Evolutionary conservation across 106 monocot genomes (phyloP).

Genomic region (Apostasia ramifera): DNA sequence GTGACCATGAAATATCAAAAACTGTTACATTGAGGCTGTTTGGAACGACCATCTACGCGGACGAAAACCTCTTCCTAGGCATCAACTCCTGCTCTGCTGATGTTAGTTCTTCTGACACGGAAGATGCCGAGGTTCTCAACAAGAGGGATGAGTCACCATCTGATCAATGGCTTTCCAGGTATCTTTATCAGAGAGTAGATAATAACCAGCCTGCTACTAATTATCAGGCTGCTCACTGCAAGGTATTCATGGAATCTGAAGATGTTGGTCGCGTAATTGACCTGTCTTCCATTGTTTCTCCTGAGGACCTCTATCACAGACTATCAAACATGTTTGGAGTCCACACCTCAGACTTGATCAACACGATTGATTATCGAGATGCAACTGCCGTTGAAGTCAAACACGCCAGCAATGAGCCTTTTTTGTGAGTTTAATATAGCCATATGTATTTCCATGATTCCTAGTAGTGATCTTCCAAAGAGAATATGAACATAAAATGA

Average conservation of each 20-base stretch:
- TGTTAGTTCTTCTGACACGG: conserved; percentile 12
- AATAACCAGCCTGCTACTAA: background rate
- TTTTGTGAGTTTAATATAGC: conserved; percentile 20
- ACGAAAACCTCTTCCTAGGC: conserved; percentile 20
- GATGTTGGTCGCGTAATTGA: conserved; percentile 34
- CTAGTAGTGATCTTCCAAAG: too few relatives aligned
- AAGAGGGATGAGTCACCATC: background rate
- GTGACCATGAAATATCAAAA: conserved; percentile 4
- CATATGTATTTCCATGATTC: background rate
- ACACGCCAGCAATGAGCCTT: conserved; percentile 36
- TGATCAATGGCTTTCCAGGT: background rate
- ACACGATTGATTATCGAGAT: conserved; percentile 20
- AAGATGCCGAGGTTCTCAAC: conserved; percentile 5
- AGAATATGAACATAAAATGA: too few relatives aligned
- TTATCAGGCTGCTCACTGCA: conserved; percentile 26
- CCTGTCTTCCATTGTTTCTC: conserved; percentile 20
- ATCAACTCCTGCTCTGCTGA: conserved; percentile 10
- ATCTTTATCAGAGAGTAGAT: background rate
- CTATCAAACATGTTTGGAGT: conserved; percentile 37
- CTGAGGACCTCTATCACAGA: conserved; percentile 31
- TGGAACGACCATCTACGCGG: conserved; percentile 24
- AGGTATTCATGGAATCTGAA: conserved; percentile 42
- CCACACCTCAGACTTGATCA: conserved; percentile 21
- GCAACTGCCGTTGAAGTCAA: conserved; percentile 15
- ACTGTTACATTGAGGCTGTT: conserved; percentile 25